These are phyloP conservation scores for Penicillium sp. DNA, from an alignment of 2,329 filamentous ascomycete species.

Conservation along the genomic window DNA sequence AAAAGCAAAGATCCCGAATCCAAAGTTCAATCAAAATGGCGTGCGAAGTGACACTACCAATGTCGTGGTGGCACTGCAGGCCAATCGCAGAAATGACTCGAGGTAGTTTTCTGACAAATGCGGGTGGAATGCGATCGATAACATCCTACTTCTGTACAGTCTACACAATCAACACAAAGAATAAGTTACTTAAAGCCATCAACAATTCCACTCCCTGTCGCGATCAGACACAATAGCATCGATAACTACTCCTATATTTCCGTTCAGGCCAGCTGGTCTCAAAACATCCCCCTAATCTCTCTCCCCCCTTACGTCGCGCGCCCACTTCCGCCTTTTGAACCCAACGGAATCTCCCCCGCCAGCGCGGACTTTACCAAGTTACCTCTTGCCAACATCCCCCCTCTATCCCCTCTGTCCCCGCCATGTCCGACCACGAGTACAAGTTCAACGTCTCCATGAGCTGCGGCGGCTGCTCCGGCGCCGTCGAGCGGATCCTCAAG, in stretches of 20 bases:
- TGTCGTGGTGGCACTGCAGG: not conserved
- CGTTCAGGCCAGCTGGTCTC: not conserved
- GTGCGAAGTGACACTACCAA: constrained; percentile 1
- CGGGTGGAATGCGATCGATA: not conserved
- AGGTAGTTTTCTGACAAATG: constrained; percentile 9
- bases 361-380: not conserved
- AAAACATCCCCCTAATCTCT: not conserved
- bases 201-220: not conserved
- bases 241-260: no score
- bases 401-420: constrained; percentile 22
- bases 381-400: constrained; percentile 7
- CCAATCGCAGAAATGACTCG: constrained; percentile 25
- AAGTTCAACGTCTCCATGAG: constrained; percentile 93
- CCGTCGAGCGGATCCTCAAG: constrained; percentile 86
- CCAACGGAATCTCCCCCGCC: constrained; percentile 2
- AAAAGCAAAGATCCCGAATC: not conserved
- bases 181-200: not conserved
- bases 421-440: constrained; percentile 84
- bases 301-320: not conserved
- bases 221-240: no score
- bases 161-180: not conserved
- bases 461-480: constrained; percentile 95
- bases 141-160: no score
- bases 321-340: not conserved
- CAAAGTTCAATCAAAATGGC: not conserved